Conservation (phyloP, 208 protist species). For the Trypanosoma melophagium region DNA sequence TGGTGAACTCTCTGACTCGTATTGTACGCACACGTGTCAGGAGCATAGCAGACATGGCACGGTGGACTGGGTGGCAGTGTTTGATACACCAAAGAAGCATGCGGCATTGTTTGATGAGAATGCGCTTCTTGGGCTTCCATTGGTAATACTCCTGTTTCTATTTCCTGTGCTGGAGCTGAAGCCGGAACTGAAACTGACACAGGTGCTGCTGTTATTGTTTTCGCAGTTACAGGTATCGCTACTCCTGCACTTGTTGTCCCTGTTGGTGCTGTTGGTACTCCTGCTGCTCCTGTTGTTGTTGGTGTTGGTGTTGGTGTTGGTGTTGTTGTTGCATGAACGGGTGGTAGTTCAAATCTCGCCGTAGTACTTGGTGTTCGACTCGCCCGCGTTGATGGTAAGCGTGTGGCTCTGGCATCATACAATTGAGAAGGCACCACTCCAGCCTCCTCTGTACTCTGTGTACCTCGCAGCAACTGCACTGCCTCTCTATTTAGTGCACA, state of each 20-base stretch:
- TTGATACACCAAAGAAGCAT: constrained; percentile 48
- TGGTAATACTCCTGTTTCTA: background rate
- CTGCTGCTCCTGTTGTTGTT: background rate
- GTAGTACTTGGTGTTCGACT: constrained; percentile 16
- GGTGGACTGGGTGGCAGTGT: constrained; percentile 34
- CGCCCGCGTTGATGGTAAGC: constrained; percentile 2
- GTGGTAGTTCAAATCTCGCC: constrained; percentile 6
- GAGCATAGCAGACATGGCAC: constrained; percentile 77
- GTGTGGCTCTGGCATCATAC: constrained; percentile 5
- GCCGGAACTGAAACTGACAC: too few relatives aligned
- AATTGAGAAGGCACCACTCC: constrained; percentile 20
- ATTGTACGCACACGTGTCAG: constrained; percentile 35
- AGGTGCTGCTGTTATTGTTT: background rate
- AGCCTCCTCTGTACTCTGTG: constrained; percentile 21
- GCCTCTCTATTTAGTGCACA: constrained; percentile 91
- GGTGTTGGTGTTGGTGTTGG: background rate
- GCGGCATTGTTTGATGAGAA: constrained; percentile 11
- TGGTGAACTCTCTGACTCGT: constrained; percentile 22
- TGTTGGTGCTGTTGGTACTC: background rate
- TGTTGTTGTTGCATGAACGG: background rate
- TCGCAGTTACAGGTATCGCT: background rate
- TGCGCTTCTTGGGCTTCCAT: background rate
- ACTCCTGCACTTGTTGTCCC: background rate
- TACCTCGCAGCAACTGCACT: constrained; percentile 72
- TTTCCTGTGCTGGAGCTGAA: too few relatives aligned